These are phyloP conservation scores for Solanum acaule DNA, from an alignment of 257 asterid genomes.

Conservation along the genomic window DNA sequence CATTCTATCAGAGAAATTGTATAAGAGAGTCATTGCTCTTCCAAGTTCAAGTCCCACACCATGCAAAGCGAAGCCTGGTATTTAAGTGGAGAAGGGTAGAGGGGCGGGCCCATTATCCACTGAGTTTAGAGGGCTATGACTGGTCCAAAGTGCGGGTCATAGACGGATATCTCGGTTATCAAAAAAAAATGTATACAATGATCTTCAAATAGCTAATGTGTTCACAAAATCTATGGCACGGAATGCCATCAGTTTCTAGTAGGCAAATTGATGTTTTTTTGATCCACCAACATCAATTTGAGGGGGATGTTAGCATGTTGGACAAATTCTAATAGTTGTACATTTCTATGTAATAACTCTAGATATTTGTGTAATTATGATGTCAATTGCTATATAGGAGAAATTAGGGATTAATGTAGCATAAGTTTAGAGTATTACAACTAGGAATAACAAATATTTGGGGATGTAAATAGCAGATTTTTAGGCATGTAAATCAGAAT, in stretches of 20 bases:
- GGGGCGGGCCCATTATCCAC: too few species aligned
- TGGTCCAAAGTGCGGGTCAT: too few species aligned
- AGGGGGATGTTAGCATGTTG: not conserved
- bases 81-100: too few species aligned
- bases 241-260: not conserved
- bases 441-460: not conserved
- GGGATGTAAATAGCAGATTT: not conserved
- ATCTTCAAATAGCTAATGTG: not conserved
- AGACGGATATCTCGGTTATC: too few species aligned
- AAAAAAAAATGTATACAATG: not conserved
- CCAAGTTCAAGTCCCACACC: not conserved
- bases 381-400: not conserved
- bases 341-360: not conserved
- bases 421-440: not conserved
- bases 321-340: not conserved
- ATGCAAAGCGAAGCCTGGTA: too few species aligned
- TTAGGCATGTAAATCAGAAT: not conserved
- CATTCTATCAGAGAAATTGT: not conserved
- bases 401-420: not conserved
- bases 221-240: not conserved
- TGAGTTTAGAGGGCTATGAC: too few species aligned
- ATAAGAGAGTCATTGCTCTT: not conserved
- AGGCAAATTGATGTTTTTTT: not conserved
- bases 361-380: not conserved
- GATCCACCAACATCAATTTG: not conserved